Base-by-base conservation (phyloP, 202 grass and related monocot species). In the Zizania palustris region DNA sequence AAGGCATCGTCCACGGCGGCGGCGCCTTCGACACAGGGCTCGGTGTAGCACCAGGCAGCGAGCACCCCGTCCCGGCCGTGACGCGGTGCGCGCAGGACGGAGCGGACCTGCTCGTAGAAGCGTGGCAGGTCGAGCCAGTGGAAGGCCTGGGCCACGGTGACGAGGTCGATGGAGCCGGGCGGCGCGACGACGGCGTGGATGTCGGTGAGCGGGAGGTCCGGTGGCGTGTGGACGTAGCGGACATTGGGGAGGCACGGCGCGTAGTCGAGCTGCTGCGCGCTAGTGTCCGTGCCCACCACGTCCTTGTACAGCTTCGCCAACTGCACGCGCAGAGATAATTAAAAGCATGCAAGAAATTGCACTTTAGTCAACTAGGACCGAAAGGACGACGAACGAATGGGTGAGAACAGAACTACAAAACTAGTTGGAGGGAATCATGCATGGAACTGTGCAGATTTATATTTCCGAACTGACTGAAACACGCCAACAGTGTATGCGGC, bases 41-140 rank as follows among this genome's bases (percentile, higher is more conserved):
- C 82, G 7, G 85, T 93, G 78, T 97, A 93, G 82, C 94, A 97
- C 94, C 94, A 97, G 8, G 78, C 86, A 11, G 94, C 94, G 67
- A 97, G 81, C 63, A 97, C 82, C 3, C 94, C 94, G 9, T 48
- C 8, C 16, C 7, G 0, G 6, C 16, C 0, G 50, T 6, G 45
- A 13, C 45, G 45, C 14, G 1, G 9, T 5, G 80, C 65, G 74
- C 75, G 81, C 10, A 93, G 88, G 7, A 97, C 36, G 37, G 88
- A 86, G 42, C 72, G 61, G 1, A 16, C 56, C 82, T 92, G 82
- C 48, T 51, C 65, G 71, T 93, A 93, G 86, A 97, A 93, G 61
- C 22, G 60, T 9, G 91, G 81, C 13, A 88, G 94, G 84, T 97
- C 69, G 69, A 97, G 74, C 88, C 91, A 92, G 82, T 93, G 94